Evolutionary conservation across 2,329 filamentous ascomycete species (phyloP).

Genomic region (Clonostachys solani): DNA sequence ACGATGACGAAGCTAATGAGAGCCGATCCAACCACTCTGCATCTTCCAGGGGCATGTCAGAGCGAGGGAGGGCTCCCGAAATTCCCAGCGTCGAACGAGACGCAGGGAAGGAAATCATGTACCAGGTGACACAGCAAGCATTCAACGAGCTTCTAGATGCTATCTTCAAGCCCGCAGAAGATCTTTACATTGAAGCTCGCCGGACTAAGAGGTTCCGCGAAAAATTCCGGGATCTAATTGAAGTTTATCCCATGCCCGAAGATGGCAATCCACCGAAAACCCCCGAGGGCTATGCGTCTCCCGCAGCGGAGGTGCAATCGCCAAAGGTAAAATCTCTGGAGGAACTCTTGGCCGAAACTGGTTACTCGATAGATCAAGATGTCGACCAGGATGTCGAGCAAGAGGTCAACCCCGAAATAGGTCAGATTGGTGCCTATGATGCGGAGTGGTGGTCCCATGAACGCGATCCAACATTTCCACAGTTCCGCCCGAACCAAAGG

Average conservation of each 20-base stretch:
- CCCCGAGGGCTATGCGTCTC: neutral
- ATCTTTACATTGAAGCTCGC: slow-evolving; percentile 65
- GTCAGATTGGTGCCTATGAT: slow-evolving; percentile 4
- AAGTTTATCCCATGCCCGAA: slow-evolving; percentile 9
- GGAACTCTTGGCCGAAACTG: slow-evolving; percentile 35
- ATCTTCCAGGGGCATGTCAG: slow-evolving; percentile 67
- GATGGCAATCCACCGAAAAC: slow-evolving; percentile 10
- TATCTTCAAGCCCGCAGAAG: slow-evolving; percentile 79
- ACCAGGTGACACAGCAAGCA: slow-evolving; percentile 86
- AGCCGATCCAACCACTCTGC: slow-evolving; percentile 67
- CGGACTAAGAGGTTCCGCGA: slow-evolving; percentile 59
- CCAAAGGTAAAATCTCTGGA: slow-evolving; percentile 15
- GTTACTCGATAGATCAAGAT: slow-evolving; percentile 34
- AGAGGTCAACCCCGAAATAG: slow-evolving; percentile 3
- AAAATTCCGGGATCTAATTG: slow-evolving; percentile 45
- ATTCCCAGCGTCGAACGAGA: slow-evolving; percentile 78
- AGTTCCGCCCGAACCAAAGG: slow-evolving; percentile 58
- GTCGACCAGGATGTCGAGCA: slow-evolving; percentile 25
- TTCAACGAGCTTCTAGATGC: slow-evolving; percentile 90
- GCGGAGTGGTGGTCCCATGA: slow-evolving; percentile 12
- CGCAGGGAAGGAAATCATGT: slow-evolving; percentile 82
- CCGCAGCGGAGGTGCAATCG: slow-evolving; percentile 5
- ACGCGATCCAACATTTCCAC: slow-evolving; percentile 62
- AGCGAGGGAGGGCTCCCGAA: slow-evolving; percentile 74
- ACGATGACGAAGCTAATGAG: slow-evolving; percentile 67